phyloP scores from a whole-genome alignment of 2,329 filamentous ascomycete genomes.

The Neofusicoccum cordaticola region DNA sequence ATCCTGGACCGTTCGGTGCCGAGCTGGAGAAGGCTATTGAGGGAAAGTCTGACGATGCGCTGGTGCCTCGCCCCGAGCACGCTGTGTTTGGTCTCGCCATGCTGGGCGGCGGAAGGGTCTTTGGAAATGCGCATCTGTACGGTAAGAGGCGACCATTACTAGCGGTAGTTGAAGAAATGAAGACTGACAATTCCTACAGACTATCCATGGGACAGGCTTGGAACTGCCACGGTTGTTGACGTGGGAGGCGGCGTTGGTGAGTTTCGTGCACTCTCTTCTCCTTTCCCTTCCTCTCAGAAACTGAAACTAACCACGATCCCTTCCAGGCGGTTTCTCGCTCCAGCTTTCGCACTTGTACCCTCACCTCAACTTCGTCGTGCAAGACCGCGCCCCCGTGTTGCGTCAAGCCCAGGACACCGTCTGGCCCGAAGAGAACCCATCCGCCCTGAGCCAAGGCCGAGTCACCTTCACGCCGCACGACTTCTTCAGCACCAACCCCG shows the following conservation, averaged over 20 bases:
- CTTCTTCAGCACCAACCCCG: slow-evolving; percentile 57
- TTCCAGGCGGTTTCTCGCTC: slow-evolving; percentile 25
- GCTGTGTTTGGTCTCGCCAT: slow-evolving; percentile 28
- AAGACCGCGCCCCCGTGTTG: slow-evolving; percentile 34
- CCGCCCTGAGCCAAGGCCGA: slow-evolving; percentile 20
- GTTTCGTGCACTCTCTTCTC: background rate
- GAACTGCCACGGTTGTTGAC: slow-evolving; percentile 27
- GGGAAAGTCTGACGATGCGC: slow-evolving; percentile 13
- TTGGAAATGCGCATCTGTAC: slow-evolving; percentile 27
- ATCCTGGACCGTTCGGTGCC: slow-evolving; percentile 28
- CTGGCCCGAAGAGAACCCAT: slow-evolving; percentile 31
- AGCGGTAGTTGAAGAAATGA: too few relatives aligned
- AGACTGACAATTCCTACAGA: slow-evolving; percentile 21
- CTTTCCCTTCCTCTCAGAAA: background rate
- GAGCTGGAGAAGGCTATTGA: slow-evolving; percentile 16
- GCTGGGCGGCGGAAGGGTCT: slow-evolving; percentile 29
- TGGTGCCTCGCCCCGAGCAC: slow-evolving; percentile 25
- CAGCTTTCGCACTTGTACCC: slow-evolving; percentile 34
- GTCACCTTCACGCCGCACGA: slow-evolving; percentile 50
- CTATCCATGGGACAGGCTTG: slow-evolving; percentile 27
- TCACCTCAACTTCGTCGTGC: slow-evolving; percentile 34
- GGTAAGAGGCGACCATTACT: slow-evolving; percentile 16
- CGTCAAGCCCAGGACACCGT: slow-evolving; percentile 26
- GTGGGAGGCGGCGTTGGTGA: slow-evolving; percentile 32
- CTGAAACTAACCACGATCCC: too few relatives aligned